Evolutionary conservation across 2,329 filamentous ascomycete species (phyloP).

Genomic region (Colletotrichum camelliae): DNA sequence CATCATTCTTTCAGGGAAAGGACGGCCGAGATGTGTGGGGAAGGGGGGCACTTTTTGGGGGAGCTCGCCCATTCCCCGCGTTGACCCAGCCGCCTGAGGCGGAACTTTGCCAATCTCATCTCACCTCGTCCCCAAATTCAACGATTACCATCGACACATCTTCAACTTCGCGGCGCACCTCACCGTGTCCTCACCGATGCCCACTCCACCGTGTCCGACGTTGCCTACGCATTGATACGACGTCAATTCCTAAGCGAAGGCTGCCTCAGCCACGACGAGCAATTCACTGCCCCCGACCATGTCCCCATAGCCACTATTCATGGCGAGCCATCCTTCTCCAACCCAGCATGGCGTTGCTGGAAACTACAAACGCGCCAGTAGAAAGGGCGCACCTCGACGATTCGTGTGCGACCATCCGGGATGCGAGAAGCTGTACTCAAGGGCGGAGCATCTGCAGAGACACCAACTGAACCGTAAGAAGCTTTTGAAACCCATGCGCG

Average conservation of each 20-base stretch:
- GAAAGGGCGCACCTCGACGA: slow-evolving; percentile 53
- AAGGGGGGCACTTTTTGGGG: slow-evolving; percentile 2
- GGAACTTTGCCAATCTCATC: neutral
- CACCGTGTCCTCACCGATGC: neutral
- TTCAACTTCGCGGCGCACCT: neutral
- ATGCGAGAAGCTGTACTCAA: slow-evolving; percentile 81
- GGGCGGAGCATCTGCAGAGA: slow-evolving; percentile 80
- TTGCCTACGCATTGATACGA: neutral
- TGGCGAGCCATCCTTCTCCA: slow-evolving; percentile 9
- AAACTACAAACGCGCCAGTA: slow-evolving; percentile 56
- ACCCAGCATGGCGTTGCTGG: slow-evolving; percentile 14
- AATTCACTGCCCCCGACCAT: neutral
- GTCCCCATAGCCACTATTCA: slow-evolving; percentile 1
- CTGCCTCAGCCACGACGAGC: neutral
- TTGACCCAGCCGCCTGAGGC: slow-evolving; percentile 1
- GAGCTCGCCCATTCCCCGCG: neutral
- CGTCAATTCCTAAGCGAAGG: neutral
- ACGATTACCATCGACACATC: neutral
- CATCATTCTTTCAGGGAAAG: neutral
- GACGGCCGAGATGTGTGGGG: neutral
- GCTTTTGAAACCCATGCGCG: neutral
- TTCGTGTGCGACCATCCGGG: slow-evolving; percentile 72
- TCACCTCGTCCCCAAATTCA: neutral
- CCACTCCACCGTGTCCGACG: neutral
- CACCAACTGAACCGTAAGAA: slow-evolving; percentile 76